These are phyloP conservation scores for Plasmodium coatneyi DNA, from an alignment of 169 alveolate species.

Conservation along the genomic window DNA sequence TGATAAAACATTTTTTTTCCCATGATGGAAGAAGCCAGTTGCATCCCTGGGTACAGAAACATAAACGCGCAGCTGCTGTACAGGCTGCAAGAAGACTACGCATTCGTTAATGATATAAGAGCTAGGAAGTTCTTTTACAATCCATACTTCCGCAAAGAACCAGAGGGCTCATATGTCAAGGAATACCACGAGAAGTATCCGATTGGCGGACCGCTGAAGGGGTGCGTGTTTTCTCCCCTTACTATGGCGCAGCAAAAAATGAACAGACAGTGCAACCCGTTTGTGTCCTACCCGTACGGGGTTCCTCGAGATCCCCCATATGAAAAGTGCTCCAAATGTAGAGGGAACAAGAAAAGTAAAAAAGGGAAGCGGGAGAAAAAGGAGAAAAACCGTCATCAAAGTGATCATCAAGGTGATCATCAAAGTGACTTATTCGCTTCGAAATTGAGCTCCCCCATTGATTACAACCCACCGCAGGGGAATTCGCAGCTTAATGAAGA, in stretches of 20 bases:
- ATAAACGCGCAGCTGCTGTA: conserved; percentile 34
- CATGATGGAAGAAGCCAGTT: conserved; percentile 42
- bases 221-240: conserved; percentile 9
- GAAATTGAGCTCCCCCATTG: neutral
- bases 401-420: neutral
- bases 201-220: neutral
- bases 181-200: conserved; percentile 29
- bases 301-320: conserved; percentile 49
- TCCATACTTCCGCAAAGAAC: conserved; percentile 51
- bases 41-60: conserved; percentile 56
- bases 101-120: conserved; percentile 55
- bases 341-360: conserved; percentile 27
- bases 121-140: conserved; percentile 44
- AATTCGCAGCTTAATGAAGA: neutral
- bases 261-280: conserved; percentile 65
- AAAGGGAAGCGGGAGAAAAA: neutral
- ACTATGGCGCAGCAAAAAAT: conserved; percentile 13
- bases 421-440: conserved; percentile 4
- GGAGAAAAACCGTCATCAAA: neutral
- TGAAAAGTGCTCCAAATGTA: conserved; percentile 68
- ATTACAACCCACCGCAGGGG: neutral
- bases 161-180: conserved; percentile 42
- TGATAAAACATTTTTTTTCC: neutral
- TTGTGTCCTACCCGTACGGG: conserved; percentile 70
- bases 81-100: conserved; percentile 71